These are phyloP conservation scores for Pseudogymnoascus sp. DNA, from an alignment of 2,329 filamentous ascomycete genomes.

Conservation along the genomic window DNA sequence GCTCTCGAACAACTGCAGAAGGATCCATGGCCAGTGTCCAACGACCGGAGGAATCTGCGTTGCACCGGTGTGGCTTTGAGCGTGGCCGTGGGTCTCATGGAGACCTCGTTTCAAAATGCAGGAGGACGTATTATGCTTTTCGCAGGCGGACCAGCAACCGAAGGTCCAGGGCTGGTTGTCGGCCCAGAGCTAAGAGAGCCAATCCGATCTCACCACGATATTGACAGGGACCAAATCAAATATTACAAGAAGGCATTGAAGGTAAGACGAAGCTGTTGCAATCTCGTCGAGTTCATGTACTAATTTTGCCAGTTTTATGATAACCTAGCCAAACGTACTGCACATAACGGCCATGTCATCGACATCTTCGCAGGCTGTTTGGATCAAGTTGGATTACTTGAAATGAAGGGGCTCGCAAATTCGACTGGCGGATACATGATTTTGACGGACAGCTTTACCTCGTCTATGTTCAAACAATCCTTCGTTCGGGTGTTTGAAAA, in stretches of 20 bases:
- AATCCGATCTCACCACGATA: constrained; percentile 96
- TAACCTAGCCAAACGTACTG: constrained; percentile 81
- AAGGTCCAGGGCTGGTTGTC: constrained; percentile 94
- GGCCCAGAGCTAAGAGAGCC: constrained; percentile 92
- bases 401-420: constrained; percentile 97
- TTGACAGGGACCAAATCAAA: constrained; percentile 97
- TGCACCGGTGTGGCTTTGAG: constrained; percentile 96
- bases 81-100: constrained; percentile 84
- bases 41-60: constrained; percentile 79
- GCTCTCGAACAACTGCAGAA: constrained; percentile 91
- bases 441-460: constrained; percentile 94
- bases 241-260: constrained; percentile 99
- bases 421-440: constrained; percentile 98
- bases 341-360: constrained; percentile 94
- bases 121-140: constrained; percentile 97
- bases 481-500: constrained; percentile 97
- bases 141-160: constrained; percentile 86
- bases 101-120: constrained; percentile 91
- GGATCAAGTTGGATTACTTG: constrained; percentile 90
- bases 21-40: constrained; percentile 95
- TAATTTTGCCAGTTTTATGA: constrained; percentile 72
- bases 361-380: constrained; percentile 97
- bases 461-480: constrained; percentile 98
- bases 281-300: background rate
- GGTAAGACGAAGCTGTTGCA: constrained; percentile 42